Conservation (phyloP, 2,329 filamentous ascomycete species). For the Corynespora cassiicola region DNA sequence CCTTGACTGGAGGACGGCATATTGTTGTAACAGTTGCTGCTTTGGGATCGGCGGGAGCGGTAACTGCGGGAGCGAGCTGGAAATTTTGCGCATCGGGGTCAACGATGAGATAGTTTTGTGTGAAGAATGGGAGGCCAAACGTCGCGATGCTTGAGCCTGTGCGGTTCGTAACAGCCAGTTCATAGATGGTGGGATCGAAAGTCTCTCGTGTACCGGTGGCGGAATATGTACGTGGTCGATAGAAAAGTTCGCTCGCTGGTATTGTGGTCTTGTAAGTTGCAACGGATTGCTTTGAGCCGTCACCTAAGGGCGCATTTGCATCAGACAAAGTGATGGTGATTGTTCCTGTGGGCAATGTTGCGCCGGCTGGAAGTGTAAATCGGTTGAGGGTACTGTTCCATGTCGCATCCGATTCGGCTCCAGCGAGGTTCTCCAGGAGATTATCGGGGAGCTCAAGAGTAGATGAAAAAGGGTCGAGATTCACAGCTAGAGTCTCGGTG, state of each 20-base stretch:
- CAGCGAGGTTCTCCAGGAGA: constrained; percentile 19
- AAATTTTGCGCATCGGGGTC: constrained; percentile 22
- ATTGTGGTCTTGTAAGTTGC: constrained; percentile 22
- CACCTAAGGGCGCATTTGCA: constrained; percentile 12
- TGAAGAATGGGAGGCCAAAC: constrained; percentile 23
- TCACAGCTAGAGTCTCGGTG: constrained; percentile 17
- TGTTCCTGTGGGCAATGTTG: constrained; percentile 18
- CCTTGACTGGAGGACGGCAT: constrained; percentile 19
- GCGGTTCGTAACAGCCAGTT: constrained; percentile 23
- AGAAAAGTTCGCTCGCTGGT: constrained; percentile 19
- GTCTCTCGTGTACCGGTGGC: constrained; percentile 18
- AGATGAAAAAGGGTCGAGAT: constrained; percentile 21
- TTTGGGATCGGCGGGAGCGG: constrained; percentile 16
- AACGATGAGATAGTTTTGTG: constrained; percentile 25
- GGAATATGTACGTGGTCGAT: constrained; percentile 20
- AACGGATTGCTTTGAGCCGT: constrained; percentile 22
- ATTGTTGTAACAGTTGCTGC: constrained; percentile 18
- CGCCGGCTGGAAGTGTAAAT: constrained; percentile 20
- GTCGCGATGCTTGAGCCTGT: constrained; percentile 12
- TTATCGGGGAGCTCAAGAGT: constrained; percentile 14
- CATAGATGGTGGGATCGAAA: constrained; percentile 20
- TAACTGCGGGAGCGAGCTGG: constrained; percentile 20
- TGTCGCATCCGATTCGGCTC: constrained; percentile 18
- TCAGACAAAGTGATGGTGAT: constrained; percentile 24
- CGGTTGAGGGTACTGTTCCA: constrained; percentile 22